These are phyloP conservation scores for Coemansia furcata DNA, from an alignment of 192 early-diverging fungal species.

Conservation along the genomic window DNA sequence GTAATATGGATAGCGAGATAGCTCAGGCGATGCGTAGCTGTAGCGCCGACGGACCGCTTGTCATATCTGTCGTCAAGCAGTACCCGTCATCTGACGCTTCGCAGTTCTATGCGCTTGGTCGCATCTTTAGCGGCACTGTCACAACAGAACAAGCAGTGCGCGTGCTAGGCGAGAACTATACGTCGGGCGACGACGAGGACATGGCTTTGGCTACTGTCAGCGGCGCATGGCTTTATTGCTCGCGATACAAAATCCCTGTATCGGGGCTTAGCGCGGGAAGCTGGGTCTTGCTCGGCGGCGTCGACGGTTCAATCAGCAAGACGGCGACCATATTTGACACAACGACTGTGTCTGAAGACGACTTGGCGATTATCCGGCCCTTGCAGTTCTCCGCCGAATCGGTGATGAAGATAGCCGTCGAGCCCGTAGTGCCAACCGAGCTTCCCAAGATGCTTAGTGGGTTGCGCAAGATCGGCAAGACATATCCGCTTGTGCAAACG, in stretches of 20 bases:
- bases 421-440: slow-evolving; percentile 97
- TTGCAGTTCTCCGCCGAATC: slow-evolving; percentile 78
- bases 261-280: slow-evolving; percentile 76
- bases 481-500: slow-evolving; percentile 85
- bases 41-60: slow-evolving; percentile 87
- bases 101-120: slow-evolving; percentile 87
- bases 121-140: slow-evolving; percentile 91
- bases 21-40: slow-evolving; percentile 73
- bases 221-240: slow-evolving; percentile 75
- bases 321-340: slow-evolving; percentile 87
- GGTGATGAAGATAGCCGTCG: slow-evolving; percentile 93
- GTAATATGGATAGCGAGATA: slow-evolving; percentile 57
- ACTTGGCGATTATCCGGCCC: slow-evolving; percentile 80
- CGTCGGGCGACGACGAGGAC: slow-evolving; percentile 93
- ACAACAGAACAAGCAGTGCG: slow-evolving; percentile 73
- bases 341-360: slow-evolving; percentile 55
- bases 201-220: slow-evolving; percentile 73
- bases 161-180: slow-evolving; percentile 90
- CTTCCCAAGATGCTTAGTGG: slow-evolving; percentile 98
- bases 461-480: slow-evolving; percentile 92
- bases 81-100: slow-evolving; percentile 86
- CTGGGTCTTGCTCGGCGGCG: slow-evolving; percentile 90
- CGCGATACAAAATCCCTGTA: slow-evolving; percentile 76
- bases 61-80: slow-evolving; percentile 89
- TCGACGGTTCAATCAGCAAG: slow-evolving; percentile 90